Conservation (phyloP, 139 green algal species). For the Chlorella sp. region DNA sequence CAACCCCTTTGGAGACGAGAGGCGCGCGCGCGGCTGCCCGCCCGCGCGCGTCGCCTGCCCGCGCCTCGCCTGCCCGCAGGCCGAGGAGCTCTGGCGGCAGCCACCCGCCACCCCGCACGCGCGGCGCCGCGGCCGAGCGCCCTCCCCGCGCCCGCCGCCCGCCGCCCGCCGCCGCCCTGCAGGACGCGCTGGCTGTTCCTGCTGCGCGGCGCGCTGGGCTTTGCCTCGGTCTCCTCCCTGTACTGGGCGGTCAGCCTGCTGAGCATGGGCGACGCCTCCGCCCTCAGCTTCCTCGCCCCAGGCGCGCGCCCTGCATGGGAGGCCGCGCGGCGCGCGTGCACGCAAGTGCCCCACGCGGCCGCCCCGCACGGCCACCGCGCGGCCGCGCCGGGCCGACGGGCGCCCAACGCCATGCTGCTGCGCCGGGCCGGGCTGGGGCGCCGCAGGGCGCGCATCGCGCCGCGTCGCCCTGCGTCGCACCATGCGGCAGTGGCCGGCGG, state of each 20-base stretch:
- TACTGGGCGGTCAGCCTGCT: conserved; percentile 26
- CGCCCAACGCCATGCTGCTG: too few relatives aligned
- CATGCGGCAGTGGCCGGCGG: too few relatives aligned
- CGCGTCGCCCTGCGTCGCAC: too few relatives aligned
- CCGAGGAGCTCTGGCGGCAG: not conserved
- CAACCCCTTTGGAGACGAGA: conserved; percentile 7
- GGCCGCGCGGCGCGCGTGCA: too few relatives aligned
- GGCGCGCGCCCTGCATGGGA: too few relatives aligned
- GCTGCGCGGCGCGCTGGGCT: conserved; percentile 25
- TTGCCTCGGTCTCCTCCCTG: not conserved
- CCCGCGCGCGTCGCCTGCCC: not conserved
- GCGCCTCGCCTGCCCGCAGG: too few relatives aligned
- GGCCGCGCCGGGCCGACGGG: too few relatives aligned
- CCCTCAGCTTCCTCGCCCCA: conserved; percentile 39
- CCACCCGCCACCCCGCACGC: not conserved
- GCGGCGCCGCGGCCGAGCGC: not conserved
- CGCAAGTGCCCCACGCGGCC: too few relatives aligned
- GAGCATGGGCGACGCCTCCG: conserved; percentile 34
- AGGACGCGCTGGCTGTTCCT: conserved; percentile 16
- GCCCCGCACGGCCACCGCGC: too few relatives aligned
- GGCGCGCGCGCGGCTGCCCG: not conserved
- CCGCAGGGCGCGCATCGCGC: too few relatives aligned
- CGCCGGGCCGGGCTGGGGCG: too few relatives aligned
- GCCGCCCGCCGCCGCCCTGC: too few relatives aligned
- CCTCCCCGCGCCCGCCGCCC: not conserved